Base-by-base conservation (phyloP, 352 stramenopile species). In the Phytophthora megakarya region DNA sequence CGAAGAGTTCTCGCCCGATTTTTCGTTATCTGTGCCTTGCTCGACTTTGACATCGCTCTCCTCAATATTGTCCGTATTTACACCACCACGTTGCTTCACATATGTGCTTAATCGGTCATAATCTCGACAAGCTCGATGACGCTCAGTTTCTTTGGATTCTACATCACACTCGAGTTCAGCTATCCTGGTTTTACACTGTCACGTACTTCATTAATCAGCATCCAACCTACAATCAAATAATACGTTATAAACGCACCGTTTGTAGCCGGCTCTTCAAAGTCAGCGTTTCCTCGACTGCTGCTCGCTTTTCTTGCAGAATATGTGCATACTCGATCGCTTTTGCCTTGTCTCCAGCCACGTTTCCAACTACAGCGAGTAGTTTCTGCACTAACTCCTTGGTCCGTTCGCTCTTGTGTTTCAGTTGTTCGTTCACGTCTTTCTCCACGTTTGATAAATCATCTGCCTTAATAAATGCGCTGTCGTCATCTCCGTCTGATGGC, bases 121-220 rank as follows among this genome's bases (percentile, higher is more conserved):
- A 16, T 90, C 81, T 43, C 87, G 73, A 63, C 85, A 94, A 15
- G 81, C 87, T 21, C 71, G 78, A 76, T 95, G 87, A 0, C 87
- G 76, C 51, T 94, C 84, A 5, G 80, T 72, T 67, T 95, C 87
- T 54, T 93, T 95, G 11, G 73, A 58, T 42, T 92, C 82, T 26
- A 95, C 44, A 61, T 93, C 87, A 21, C 39, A 46, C 53, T 93
- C 73, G 19, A 95, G 64, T 21, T 88, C 79, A 28, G 54, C 44
- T 52, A 95, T 73, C 40, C 81, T 76, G 7, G 55, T 70, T 62
- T 88, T 80, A 44, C 68, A 82, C 82, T 94, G 55, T 42, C 26
- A 69, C 26, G n/a, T 48, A 51, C 16, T 50, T 35, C n/a, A 44
- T 39, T 12, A 69, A 16, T 64, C 30, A 67, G 46, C 46, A 6